Evolutionary conservation across 2,329 filamentous ascomycete species (phyloP).

Genomic region (Neophaeococcomyces aloes): DNA sequence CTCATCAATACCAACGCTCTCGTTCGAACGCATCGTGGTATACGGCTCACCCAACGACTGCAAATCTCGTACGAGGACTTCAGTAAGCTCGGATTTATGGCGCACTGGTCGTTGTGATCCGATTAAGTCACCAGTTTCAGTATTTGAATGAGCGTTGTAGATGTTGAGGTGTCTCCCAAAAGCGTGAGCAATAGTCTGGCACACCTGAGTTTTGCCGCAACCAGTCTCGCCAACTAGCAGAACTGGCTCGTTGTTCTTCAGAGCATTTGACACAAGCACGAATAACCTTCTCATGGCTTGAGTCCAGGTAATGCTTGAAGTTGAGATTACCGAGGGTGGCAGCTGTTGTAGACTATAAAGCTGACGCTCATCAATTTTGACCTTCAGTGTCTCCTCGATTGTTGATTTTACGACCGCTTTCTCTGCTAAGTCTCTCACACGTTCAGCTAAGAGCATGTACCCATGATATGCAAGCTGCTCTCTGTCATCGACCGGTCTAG

Average conservation of each 20-base stretch:
- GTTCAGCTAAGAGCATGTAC: conserved; percentile 90
- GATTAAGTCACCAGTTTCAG: conserved; percentile 93
- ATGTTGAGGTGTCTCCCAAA: conserved; percentile 67
- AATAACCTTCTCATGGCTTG: conserved; percentile 86
- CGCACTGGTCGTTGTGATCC: conserved; percentile 86
- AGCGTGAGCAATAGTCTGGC: conserved; percentile 79
- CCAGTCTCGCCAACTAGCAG: conserved; percentile 93
- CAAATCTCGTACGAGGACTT: conserved; percentile 55
- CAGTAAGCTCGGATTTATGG: conserved; percentile 65
- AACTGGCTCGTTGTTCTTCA: conserved; percentile 86
- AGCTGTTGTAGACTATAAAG: conserved; percentile 51
- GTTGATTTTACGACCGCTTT: conserved; percentile 71
- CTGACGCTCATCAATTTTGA: conserved; percentile 61
- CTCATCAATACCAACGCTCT: conserved; percentile 21
- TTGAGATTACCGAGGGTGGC: conserved; percentile 27
- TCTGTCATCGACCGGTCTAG: conserved; percentile 70
- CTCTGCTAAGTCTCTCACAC: conserved; percentile 85
- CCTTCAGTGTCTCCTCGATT: conserved; percentile 83
- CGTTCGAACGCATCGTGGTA: conserved; percentile 27
- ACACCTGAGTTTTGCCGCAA: conserved; percentile 94
- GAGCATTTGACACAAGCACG: conserved; percentile 73
- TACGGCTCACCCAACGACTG: conserved; percentile 22
- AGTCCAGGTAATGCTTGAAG: conserved; percentile 69
- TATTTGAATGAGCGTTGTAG: conserved; percentile 96
- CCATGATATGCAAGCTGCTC: conserved; percentile 86